Evolutionary conservation across 78 protist genomes (phyloP), one percentile per base, ranked within the genome.

Genomic region (Dictyostelium firmibasis): DNA sequence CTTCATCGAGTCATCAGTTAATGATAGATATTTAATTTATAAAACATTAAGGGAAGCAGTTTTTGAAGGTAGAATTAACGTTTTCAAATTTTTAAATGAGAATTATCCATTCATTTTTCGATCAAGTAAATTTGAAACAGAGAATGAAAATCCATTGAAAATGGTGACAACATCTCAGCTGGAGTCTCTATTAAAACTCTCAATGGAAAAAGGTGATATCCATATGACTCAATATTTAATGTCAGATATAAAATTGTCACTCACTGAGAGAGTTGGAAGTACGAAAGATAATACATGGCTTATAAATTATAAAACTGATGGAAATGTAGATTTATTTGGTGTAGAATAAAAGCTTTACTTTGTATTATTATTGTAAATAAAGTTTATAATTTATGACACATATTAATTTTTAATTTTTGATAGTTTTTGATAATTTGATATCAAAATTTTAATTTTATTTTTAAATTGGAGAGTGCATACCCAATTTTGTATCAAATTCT

Each of bases 401-500:
- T 38, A 38, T 38, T 47, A 11, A 13, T 47, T 47, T 47, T 47
- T 10, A 47, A 47, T 11, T 47, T 47, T 11, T 47, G 7, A 47
- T 47, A 10, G 16, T 10, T 47, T 44, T 44, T 44, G 13, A 44
- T 38, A 38, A 38, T 38, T 38, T 38, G 4, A 38, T 38, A 38
- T 38, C 43, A 38, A 38, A 38, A 38, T 57, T 57, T 57, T 57
- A 5, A 14, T 53, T 18, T 53, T 57, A 20, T 57, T 57, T 57
- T 57, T 57, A 57, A 57, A 57, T 57, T 57, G 67, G 67, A 14
- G 67, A 57, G 27, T 57, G 67, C 92, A 86, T 92, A 53, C 96
- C 96, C 2, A 92, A 91, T 62, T 82, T 81, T 4, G 96, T 93
- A 75, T 93, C 96, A 60, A 93, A 93, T 6, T 93, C 96, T 23